Base-by-base conservation (phyloP, 2,329 filamentous ascomycete genomes). In the Monosporascus sp. region DNA sequence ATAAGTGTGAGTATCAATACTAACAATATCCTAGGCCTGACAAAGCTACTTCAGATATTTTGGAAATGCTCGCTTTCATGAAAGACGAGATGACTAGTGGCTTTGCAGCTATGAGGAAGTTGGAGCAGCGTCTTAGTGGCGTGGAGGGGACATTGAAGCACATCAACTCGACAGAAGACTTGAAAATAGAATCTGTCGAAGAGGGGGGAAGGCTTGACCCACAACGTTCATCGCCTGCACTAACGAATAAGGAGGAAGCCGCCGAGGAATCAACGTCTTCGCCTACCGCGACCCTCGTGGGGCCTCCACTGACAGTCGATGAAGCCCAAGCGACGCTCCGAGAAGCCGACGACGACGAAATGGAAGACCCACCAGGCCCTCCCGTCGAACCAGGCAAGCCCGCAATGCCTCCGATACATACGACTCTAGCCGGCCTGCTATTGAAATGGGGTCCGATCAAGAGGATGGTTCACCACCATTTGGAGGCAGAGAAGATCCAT, bases 371-470 rank as follows among this genome's bases (percentile, higher is more conserved):
- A 45, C 77, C 79, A 20, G 77, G 78, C 7, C 76, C 77, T 7
- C 71, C 76, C 11, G 78, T 81, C 6, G 73, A 71, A 14, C 79
- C 79, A 1, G 84, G 83, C 47, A 79, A 84, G 58, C 81, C 88
- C 15, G 82, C 87, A 2, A 89, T 96, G 52, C 89, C 90, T 1
- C 82, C 85, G 27, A 89, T 96, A 60, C 93, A 97, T 65, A 95
- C 90, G 0, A 97, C 92, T 0, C 83, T 90, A n/a, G 91, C 91
- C 1, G 89, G 94, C 49, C 82, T 91, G 57, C 75, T 97, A 18
- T 74, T 97, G 27, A 77, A 81, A 47, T 91, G 88, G 84, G 80
- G 80, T 0, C 80, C 84, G 0, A 90, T 94, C 51, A 72, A 77
- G 65, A 72, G 78, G 56, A 66, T 97, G 65, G 83, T 89, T 37